Conservation (phyloP, 805 yeast genomes). For the Diddensiella caesifluorescens region DNA sequence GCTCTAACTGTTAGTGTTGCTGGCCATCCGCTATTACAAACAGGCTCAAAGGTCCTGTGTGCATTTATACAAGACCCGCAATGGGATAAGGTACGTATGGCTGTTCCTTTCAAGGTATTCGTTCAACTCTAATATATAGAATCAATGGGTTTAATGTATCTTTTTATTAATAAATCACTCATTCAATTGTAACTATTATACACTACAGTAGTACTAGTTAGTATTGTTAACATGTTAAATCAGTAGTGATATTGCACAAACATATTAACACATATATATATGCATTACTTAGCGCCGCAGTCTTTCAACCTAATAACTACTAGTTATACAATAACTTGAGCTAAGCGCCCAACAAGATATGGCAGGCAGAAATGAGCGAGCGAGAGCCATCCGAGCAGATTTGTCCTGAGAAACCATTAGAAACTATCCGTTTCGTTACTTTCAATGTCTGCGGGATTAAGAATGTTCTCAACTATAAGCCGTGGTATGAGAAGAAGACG, state of each 20-base stretch:
- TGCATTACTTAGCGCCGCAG: too few species aligned
- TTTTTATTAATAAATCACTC: too few species aligned
- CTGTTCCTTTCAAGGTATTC: background rate
- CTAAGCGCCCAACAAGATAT: too few species aligned
- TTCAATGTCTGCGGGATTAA: conserved; percentile 84
- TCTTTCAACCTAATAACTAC: too few species aligned
- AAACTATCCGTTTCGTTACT: conserved; percentile 46
- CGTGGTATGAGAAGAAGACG: conserved; percentile 59
- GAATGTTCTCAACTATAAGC: conserved; percentile 74
- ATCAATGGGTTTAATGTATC: conserved; percentile 19
- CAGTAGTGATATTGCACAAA: too few species aligned
- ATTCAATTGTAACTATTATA: too few species aligned
- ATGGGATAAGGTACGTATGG: conserved; percentile 50
- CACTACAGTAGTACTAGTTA: too few species aligned
- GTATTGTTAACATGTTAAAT: too few species aligned
- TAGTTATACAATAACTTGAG: too few species aligned
- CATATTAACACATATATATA: too few species aligned
- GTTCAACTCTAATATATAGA: conserved; percentile 7
- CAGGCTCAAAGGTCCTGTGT: conserved; percentile 71
- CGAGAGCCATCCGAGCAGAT: too few species aligned
- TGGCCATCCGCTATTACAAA: conserved; percentile 89
- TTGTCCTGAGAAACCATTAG: conserved; percentile 1
- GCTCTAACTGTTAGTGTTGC: conserved; percentile 48
- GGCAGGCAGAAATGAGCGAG: too few species aligned
- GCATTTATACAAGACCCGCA: conserved; percentile 83